Evolutionary conservation across 2,329 filamentous ascomycete genomes (phyloP).

Genomic region (Paraphaeosphaeria sporulosa): DNA sequence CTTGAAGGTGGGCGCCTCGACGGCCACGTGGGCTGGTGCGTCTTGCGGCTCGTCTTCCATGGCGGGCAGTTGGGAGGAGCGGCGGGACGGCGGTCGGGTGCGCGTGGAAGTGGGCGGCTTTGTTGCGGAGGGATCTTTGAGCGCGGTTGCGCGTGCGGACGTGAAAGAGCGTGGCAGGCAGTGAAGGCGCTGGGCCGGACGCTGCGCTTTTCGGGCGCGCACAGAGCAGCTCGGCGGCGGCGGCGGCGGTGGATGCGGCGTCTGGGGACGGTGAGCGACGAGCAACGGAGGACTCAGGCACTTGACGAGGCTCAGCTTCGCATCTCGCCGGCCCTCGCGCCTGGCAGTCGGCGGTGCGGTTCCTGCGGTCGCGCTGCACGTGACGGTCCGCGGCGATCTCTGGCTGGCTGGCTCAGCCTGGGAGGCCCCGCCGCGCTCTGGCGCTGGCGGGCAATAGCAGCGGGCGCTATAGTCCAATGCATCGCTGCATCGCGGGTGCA

Average conservation of each 20-base stretch:
- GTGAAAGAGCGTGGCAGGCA: neutral
- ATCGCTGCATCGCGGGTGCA: neutral
- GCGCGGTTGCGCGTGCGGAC: neutral
- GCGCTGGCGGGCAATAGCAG: slow-evolving; percentile 8
- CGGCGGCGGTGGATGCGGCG: neutral
- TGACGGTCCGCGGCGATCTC: neutral
- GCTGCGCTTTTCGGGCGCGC: neutral
- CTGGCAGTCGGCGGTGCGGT: neutral
- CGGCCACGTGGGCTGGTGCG: slow-evolving; percentile 23
- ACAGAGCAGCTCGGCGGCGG: slow-evolving; percentile 1
- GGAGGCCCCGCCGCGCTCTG: neutral
- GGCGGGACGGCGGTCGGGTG: slow-evolving; percentile 2
- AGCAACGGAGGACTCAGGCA: neutral
- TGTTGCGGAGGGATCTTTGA: slow-evolving; percentile 12
- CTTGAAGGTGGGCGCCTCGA: slow-evolving; percentile 34
- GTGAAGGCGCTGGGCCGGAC: neutral
- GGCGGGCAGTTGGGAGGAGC: slow-evolving; percentile 15
- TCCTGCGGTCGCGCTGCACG: neutral
- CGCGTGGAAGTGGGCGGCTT: slow-evolving; percentile 3
- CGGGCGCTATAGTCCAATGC: neutral
- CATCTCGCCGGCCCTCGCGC: neutral
- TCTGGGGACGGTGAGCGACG: neutral
- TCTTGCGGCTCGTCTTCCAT: slow-evolving; percentile 44
- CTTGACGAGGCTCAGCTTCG: neutral
- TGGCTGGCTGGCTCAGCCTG: neutral